Conservation (phyloP, 352 stramenopile genomes). For the Globisporangium paroecandrum region DNA sequence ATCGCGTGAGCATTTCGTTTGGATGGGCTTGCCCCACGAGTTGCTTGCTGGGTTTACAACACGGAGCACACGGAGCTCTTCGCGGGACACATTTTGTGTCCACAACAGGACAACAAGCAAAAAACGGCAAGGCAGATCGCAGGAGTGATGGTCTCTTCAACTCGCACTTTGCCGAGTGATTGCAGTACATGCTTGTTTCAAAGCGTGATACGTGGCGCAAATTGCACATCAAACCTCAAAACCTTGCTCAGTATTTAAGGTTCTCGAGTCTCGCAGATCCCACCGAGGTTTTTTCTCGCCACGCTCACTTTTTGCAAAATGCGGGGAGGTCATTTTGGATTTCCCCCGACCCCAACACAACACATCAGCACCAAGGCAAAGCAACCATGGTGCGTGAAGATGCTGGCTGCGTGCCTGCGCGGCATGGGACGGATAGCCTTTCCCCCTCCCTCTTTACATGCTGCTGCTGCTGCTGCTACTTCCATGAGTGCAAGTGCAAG, state of each 20-base stretch:
- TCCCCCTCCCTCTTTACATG: not conserved
- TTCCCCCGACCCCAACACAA: conserved; percentile 13
- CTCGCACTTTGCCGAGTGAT: not conserved
- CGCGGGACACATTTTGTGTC: not conserved
- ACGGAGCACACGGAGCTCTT: not conserved
- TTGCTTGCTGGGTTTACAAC: not conserved
- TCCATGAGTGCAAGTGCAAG: not conserved
- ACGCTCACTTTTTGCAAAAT: not conserved
- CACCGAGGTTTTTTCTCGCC: not conserved
- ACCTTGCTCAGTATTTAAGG: not conserved
- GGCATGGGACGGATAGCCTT: not conserved
- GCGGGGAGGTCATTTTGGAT: conserved; percentile 19
- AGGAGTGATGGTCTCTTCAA: not conserved
- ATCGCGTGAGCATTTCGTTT: not conserved
- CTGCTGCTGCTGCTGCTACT: not conserved
- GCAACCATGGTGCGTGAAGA: conserved; percentile 12
- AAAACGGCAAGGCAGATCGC: not conserved
- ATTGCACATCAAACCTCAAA: not conserved
- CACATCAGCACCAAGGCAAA: not conserved
- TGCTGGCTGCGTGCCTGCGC: not conserved
- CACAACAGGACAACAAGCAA: conserved; percentile 1
- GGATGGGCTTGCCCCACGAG: not conserved
- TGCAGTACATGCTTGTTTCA: not conserved
- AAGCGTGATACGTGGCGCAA: conserved; percentile 11
- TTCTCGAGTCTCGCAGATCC: not conserved